A percentile compares a stretch with the other conserved stretches of the same genome.
Evolutionary conservation across 2,329 filamentous ascomycete genomes (phyloP).

Genomic region (Pezicula radicicola): DNA sequence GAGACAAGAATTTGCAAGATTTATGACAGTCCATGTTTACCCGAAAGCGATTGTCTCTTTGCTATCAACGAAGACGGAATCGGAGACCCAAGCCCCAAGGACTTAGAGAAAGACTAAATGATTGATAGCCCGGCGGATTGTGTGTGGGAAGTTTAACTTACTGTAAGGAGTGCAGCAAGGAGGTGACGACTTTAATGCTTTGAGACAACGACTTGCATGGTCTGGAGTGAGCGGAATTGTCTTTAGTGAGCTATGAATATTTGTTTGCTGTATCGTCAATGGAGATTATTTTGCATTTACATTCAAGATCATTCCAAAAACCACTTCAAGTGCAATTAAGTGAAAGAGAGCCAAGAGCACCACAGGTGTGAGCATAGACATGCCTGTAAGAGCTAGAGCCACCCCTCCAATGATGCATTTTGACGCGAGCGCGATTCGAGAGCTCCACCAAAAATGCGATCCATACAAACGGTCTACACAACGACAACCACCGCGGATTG

Average conservation of each 20-base stretch:
- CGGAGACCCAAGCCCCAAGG: constrained; percentile 92
- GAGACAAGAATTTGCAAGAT: constrained; percentile 99
- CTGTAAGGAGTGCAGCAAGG: too few relatives aligned
- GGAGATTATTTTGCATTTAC: background rate
- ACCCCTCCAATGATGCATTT: background rate
- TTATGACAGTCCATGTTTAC: constrained; percentile 95
- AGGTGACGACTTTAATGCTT: background rate
- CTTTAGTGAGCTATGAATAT: constrained; percentile 9
- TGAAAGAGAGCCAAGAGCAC: too few relatives aligned
- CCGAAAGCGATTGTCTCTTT: constrained; percentile 94
- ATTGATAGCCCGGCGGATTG: background rate
- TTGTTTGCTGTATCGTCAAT: background rate
- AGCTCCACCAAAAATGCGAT: constrained; percentile 21
- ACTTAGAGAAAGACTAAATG: constrained; percentile 73
- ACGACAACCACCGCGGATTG: constrained; percentile 19
- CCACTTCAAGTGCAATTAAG: background rate
- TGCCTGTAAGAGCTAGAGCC: background rate
- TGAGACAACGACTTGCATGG: constrained; percentile 11
- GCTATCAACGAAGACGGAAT: constrained; percentile 98
- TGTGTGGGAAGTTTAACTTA: too few relatives aligned
- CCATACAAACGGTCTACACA: constrained; percentile 5
- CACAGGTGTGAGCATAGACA: background rate
- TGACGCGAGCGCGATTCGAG: constrained; percentile 12
- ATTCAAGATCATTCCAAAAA: background rate
- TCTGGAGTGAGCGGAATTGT: constrained; percentile 13